These are phyloP conservation scores for Striga asiatica DNA, from an alignment of 257 asterid genomes.

Conservation along the genomic window DNA sequence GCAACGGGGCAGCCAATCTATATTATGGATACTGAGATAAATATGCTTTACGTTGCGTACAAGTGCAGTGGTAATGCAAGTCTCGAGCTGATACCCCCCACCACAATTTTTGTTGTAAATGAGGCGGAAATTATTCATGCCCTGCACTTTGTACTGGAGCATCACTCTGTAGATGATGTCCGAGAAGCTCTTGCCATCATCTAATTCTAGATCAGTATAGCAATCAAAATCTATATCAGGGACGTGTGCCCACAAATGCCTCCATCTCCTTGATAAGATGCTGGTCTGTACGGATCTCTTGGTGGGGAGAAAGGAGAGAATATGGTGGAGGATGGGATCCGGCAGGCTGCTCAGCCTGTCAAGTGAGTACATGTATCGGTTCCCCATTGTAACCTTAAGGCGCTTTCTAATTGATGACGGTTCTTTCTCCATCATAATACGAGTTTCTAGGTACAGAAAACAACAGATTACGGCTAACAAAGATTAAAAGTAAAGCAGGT, in stretches of 20 bases:
- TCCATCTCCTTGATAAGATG: neutral
- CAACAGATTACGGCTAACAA: no score
- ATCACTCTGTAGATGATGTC: neutral
- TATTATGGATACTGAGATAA: neutral
- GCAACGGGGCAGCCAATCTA: neutral
- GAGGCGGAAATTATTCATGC: neutral
- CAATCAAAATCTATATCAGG: neutral
- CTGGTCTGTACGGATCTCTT: neutral
- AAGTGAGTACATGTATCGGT: no score
- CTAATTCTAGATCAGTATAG: no score
- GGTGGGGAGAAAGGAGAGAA: neutral
- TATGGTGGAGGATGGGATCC: neutral
- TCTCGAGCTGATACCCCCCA: neutral
- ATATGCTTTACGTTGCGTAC: neutral
- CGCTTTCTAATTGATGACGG: no score
- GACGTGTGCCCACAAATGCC: neutral
- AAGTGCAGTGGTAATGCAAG: neutral
- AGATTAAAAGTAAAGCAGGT: no score
- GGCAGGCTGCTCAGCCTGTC: no score
- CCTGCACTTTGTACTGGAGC: neutral
- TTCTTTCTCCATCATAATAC: no score
- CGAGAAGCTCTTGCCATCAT: neutral
- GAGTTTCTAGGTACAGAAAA: no score
- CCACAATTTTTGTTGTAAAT: neutral
- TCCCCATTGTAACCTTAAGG: no score